phyloP scores from a whole-genome alignment of 2,329 filamentous ascomycete genomes.

The Fusarium vanettenii region DNA sequence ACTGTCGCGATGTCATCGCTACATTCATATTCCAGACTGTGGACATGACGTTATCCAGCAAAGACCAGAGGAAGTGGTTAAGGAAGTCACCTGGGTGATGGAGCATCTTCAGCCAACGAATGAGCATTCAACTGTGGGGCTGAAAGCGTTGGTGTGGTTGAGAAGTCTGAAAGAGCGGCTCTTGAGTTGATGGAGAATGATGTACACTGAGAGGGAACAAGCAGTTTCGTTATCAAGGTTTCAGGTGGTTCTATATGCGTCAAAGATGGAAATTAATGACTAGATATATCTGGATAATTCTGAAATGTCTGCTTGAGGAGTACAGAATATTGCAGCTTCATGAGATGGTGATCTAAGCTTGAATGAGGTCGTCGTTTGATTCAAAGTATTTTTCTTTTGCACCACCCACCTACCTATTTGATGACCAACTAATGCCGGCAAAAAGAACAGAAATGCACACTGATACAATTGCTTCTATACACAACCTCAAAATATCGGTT shows the following conservation, averaged over 20 bases:
- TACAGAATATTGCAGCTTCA: too few relatives aligned
- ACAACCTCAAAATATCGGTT: neutral
- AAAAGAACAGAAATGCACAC: neutral
- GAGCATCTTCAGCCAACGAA: neutral
- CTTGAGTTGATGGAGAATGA: neutral
- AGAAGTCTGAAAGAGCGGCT: neutral
- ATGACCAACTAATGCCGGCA: neutral
- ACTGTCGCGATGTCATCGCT: constrained; percentile 25
- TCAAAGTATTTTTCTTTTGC: neutral
- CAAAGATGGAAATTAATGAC: neutral
- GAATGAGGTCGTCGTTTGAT: neutral
- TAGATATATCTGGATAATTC: too few relatives aligned
- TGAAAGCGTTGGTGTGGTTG: neutral
- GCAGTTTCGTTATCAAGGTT: neutral
- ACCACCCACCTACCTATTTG: neutral
- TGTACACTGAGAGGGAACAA: neutral
- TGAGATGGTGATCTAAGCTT: neutral
- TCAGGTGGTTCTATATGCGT: neutral
- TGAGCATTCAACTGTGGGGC: neutral
- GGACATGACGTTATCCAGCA: constrained; percentile 29
- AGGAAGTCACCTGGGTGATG: constrained; percentile 31
- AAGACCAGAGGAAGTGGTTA: constrained; percentile 27
- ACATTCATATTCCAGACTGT: constrained; percentile 35
- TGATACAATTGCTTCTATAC: neutral
- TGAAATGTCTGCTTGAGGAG: too few relatives aligned